These are phyloP conservation scores for Xanthoconium purpureum DNA, from an alignment of 768 basidiomycete genomes.

Conservation along the genomic window DNA sequence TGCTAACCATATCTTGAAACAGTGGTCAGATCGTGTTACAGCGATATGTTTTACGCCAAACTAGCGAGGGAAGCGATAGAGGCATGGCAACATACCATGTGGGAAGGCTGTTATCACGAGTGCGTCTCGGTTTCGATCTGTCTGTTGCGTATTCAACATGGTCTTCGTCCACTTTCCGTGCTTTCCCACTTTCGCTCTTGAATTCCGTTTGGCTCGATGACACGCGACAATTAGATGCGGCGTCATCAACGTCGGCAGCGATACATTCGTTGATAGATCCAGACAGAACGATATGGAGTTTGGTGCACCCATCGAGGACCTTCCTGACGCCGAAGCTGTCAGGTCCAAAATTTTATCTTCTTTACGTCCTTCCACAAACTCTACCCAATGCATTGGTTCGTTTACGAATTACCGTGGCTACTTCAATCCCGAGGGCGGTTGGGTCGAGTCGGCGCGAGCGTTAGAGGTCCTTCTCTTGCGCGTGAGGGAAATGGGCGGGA, in stretches of 20 bases:
- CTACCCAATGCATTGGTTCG: constrained; percentile 11
- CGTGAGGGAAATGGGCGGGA: constrained; percentile 59
- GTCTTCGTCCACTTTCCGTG: not conserved
- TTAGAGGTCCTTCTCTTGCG: constrained; percentile 50
- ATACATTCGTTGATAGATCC: constrained; percentile 49
- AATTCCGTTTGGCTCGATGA: not conserved
- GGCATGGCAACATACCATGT: constrained; percentile 68
- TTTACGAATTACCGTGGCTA: constrained; percentile 46
- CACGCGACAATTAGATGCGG: constrained; percentile 18
- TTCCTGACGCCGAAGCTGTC: constrained; percentile 15
- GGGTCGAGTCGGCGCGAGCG: constrained; percentile 77
- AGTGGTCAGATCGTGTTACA: constrained; percentile 77
- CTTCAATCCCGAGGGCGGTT: constrained; percentile 75
- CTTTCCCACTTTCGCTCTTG: not conserved
- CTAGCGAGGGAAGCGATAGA: constrained; percentile 76
- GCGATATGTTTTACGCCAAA: constrained; percentile 62
- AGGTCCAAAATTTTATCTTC: constrained; percentile 18
- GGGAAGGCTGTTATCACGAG: constrained; percentile 83
- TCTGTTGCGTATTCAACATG: not conserved
- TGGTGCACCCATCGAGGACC: constrained; percentile 47
- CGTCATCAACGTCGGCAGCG: constrained; percentile 22
- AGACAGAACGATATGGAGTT: constrained; percentile 61
- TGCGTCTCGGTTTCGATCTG: constrained; percentile 43
- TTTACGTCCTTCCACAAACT: not conserved
- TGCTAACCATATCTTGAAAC: not conserved